Evolutionary conservation across 805 yeast species (phyloP), one percentile per base, ranked within the genome.

Genomic region (Starmera caribaea): DNA sequence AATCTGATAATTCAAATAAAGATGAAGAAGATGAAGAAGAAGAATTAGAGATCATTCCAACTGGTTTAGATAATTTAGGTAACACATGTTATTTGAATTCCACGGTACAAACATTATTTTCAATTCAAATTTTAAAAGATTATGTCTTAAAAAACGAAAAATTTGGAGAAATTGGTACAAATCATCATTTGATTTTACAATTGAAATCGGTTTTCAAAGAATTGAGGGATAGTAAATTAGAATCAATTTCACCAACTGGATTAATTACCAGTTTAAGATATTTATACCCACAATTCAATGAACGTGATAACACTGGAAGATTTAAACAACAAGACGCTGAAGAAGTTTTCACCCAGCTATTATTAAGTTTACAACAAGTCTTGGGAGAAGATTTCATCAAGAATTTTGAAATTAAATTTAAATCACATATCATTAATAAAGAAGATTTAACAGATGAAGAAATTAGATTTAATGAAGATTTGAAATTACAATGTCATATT

Each of bases 271-370:
- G 75, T 27, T 66, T 85, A 48, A 77, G 96, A 57, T 64, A 68
- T 36, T 63, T 67, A 14, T 83, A 76, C 55, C 97, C 97, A 2
- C 97, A 92, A 62, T 92, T 92, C 61, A 84, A 82, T 34, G 97
- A 90, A 57, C 74, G 77, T 44, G 81, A 76, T 44, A 66, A 68
- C 38, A 62, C 66, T 34, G 97, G 97, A 1, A 63, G 71, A 41
- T 83, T 73, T 56, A 88, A 86, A 61, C 98, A 92, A 64, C 99
- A 92, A 63, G 99, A 92, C 66, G 98, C 98, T 0, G 99, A 92
- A 64, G 99, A 92, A 59, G 83, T 90, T 14, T 88, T 78, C 63
- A 81, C 96, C 8, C 90, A 83, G 58, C 71, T 92, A 38, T 62
- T 89, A 45, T 63, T 66, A 30, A 62, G 70, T 28, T 59, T 86